Percentiles rank a stretch among this genome's conserved stretches.
These are phyloP conservation scores for Adiantum capillusveneris DNA, from an alignment of 75 land plant genomes.

Conservation along the genomic window DNA sequence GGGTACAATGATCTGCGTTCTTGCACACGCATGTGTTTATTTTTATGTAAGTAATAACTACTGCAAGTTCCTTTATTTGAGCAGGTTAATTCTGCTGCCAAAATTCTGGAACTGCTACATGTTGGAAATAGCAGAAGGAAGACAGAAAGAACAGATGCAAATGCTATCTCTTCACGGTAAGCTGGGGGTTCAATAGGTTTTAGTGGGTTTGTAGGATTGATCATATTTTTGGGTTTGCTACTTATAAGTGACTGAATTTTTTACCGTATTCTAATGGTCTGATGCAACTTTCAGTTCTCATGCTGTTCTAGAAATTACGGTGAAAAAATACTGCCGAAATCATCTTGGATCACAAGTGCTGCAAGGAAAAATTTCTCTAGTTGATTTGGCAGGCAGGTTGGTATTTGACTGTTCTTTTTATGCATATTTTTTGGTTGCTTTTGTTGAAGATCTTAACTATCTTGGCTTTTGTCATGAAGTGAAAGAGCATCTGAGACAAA, in stretches of 20 bases:
- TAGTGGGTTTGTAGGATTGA: no score
- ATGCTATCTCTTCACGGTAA: slow-evolving; percentile 90
- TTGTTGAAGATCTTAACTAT: no score
- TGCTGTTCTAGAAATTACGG: slow-evolving; percentile 89
- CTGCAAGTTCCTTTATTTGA: no score
- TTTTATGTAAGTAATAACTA: no score
- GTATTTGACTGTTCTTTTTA: no score
- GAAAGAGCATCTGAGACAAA: slow-evolving; percentile 98
- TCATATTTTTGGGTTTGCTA: no score
- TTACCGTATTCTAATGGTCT: background rate
- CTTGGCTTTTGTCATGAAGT: slow-evolving; percentile 30
- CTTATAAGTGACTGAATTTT: no score
- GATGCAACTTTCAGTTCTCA: slow-evolving; percentile 59
- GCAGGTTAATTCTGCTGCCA: slow-evolving; percentile 88
- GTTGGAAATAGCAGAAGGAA: slow-evolving; percentile 88
- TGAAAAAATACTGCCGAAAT: slow-evolving; percentile 66
- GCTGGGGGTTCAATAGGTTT: background rate
- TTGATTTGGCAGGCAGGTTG: slow-evolving; percentile 96
- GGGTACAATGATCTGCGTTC: no score
- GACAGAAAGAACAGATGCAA: slow-evolving; percentile 93
- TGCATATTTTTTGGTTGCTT: no score
- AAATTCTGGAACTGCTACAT: slow-evolving; percentile 83
- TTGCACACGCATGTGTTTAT: no score
- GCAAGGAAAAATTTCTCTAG: slow-evolving; percentile 86
- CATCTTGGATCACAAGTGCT: slow-evolving; percentile 54